Percentiles rank a stretch among this genome's conserved stretches.
Evolutionary conservation across 2,329 filamentous ascomycete genomes (phyloP).

Genomic region (Fusarium citri): DNA sequence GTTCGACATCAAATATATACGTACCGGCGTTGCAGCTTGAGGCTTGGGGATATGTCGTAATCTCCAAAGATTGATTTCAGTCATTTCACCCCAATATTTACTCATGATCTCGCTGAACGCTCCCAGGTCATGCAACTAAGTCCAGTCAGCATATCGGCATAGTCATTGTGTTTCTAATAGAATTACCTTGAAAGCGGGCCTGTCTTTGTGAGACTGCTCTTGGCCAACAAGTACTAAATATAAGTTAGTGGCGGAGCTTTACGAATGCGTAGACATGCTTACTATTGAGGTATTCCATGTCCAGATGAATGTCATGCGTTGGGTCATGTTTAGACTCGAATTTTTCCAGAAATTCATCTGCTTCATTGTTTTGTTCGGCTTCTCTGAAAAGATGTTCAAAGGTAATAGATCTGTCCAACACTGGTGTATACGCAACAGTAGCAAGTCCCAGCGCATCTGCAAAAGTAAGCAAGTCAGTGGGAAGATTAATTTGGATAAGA

Average conservation of each 20-base stretch:
- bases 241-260: slow-evolving; percentile 1
- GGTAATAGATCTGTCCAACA: background rate
- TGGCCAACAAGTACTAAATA: slow-evolving; percentile 39
- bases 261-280: background rate
- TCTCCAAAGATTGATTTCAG: slow-evolving; percentile 29
- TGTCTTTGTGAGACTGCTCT: slow-evolving; percentile 22
- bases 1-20: slow-evolving; percentile 3
- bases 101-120: slow-evolving; percentile 41
- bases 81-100: slow-evolving; percentile 17
- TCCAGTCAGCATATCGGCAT: slow-evolving; percentile 5
- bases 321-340: slow-evolving; percentile 10
- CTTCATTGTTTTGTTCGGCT: background rate
- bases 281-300: slow-evolving; percentile 49
- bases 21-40: slow-evolving; percentile 43
- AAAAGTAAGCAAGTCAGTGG: slow-evolving; percentile 1
- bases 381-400: slow-evolving; percentile 32
- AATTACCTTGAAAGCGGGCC: slow-evolving; percentile 46
- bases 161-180: background rate
- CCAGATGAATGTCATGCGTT: slow-evolving; percentile 48
- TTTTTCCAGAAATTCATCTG: slow-evolving; percentile 6
- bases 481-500: background rate
- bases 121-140: slow-evolving; percentile 47
- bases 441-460: slow-evolving; percentile 47
- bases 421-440: slow-evolving; percentile 45
- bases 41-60: slow-evolving; percentile 35